Conservation (phyloP, 331 rosid genomes). For the Spiraea crenata region DNA sequence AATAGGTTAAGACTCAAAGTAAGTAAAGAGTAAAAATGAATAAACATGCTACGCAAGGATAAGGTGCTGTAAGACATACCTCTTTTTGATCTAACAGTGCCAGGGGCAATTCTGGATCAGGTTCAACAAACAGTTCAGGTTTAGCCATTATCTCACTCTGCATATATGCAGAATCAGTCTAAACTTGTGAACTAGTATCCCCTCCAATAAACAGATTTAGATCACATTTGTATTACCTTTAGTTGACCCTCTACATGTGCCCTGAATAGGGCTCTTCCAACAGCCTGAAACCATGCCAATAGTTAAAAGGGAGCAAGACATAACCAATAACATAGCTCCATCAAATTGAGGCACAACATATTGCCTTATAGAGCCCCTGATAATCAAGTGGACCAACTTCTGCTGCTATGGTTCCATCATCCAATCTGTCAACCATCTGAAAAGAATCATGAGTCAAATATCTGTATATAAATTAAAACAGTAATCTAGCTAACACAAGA, state of each 20-base stretch:
- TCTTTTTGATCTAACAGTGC: conserved; percentile 96
- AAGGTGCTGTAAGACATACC: conserved; percentile 37
- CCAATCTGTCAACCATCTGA: conserved; percentile 98
- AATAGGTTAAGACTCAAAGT: conserved; percentile 14
- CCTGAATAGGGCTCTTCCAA: conserved; percentile 92
- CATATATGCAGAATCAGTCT: conserved; percentile 32
- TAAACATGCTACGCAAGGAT: conserved; percentile 13
- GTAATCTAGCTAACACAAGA: background rate
- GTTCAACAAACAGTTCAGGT: conserved; percentile 92
- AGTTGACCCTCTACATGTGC: conserved; percentile 99
- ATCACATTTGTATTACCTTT: conserved; percentile 50
- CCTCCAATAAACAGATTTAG: conserved; percentile 8
- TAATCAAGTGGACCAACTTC: conserved; percentile 81
- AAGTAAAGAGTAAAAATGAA: conserved; percentile 25
- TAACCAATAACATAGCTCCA: conserved; percentile 18
- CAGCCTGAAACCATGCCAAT: conserved; percentile 68
- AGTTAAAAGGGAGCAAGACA: conserved; percentile 34
- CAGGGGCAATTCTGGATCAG: conserved; percentile 86
- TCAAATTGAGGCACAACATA: conserved; percentile 10
- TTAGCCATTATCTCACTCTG: conserved; percentile 98
- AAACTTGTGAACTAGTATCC: conserved; percentile 12
- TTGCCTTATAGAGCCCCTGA: conserved; percentile 91
- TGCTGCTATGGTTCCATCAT: conserved; percentile 65
- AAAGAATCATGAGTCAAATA: conserved; percentile 23
- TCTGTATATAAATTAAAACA: background rate